Percentiles rank a stretch among this genome's conserved stretches.
Conservation (phyloP, 306 rosid species). For the Quillaja saponaria region DNA sequence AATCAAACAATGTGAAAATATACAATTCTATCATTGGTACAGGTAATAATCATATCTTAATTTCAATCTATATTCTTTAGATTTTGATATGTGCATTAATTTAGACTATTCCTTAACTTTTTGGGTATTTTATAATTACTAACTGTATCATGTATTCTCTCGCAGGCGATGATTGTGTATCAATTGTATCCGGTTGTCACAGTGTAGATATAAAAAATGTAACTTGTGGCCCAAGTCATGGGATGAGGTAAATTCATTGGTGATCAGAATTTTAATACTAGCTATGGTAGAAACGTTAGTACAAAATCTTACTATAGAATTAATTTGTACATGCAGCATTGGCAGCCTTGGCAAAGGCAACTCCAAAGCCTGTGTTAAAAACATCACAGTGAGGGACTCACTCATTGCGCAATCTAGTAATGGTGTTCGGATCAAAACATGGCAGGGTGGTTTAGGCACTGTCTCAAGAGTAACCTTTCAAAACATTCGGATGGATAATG, state of each 20-base stretch:
- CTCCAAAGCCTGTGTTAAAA: conserved; percentile 31
- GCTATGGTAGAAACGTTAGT: too few species aligned
- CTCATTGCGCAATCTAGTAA: conserved; percentile 27
- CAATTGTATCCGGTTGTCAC: conserved; percentile 42
- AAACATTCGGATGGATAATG: conserved; percentile 30
- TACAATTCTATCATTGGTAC: conserved; percentile 26
- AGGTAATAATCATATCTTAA: conserved; percentile 24
- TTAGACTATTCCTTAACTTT: too few species aligned
- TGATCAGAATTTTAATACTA: too few species aligned
- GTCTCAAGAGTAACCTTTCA: conserved; percentile 23
- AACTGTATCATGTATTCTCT: too few species aligned
- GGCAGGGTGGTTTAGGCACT: conserved; percentile 39
- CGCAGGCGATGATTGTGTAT: conserved; percentile 51
- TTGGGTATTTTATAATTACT: too few species aligned
- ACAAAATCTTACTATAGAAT: too few species aligned
- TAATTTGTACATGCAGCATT: conserved; percentile 18
- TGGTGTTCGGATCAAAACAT: conserved; percentile 39
- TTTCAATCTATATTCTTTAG: too few species aligned
- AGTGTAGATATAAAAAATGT: conserved; percentile 42
- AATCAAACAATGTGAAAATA: conserved; percentile 29
- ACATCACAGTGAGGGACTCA: conserved; percentile 34
- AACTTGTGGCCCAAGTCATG: conserved; percentile 52
- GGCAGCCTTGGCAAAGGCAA: conserved; percentile 32
- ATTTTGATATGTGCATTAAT: too few species aligned
- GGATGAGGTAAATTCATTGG: conserved; percentile 44